Evolutionary conservation across 371 early-diverging fungal genomes (phyloP).

Genomic region (Dipsacomyces acuminosporus): DNA sequence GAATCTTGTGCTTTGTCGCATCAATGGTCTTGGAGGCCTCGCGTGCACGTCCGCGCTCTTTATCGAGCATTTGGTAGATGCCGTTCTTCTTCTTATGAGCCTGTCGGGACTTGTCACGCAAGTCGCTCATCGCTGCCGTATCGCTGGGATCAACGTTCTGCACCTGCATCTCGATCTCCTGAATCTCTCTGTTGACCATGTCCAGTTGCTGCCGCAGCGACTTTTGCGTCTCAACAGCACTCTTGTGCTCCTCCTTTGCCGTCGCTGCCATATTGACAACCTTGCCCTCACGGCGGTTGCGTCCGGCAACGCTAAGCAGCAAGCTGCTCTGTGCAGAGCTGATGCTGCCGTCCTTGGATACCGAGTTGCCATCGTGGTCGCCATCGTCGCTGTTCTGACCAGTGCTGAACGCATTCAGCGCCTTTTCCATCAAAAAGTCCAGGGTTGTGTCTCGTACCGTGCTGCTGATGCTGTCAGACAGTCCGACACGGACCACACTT

Average conservation of each 20-base stretch:
- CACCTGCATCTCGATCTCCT: slow-evolving; percentile 53
- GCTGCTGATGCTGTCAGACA: slow-evolving; percentile 64
- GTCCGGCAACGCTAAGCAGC: slow-evolving; percentile 22
- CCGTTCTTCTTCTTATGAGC: slow-evolving; percentile 34
- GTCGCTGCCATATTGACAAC: slow-evolving; percentile 10
- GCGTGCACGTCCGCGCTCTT: slow-evolving; percentile 34
- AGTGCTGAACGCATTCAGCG: slow-evolving; percentile 17
- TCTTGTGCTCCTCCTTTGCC: slow-evolving; percentile 27
- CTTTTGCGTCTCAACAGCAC: slow-evolving; percentile 24
- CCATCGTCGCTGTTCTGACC: not conserved
- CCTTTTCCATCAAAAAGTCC: slow-evolving; percentile 51
- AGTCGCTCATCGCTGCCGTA: slow-evolving; percentile 12
- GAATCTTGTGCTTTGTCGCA: slow-evolving; percentile 50
- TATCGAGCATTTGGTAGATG: slow-evolving; percentile 38
- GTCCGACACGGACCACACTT: slow-evolving; percentile 80
- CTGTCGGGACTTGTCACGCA: slow-evolving; percentile 25
- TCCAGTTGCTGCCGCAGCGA: slow-evolving; percentile 42
- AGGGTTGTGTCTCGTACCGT: slow-evolving; percentile 68
- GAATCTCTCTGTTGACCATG: slow-evolving; percentile 51
- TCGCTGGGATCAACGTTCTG: slow-evolving; percentile 34
- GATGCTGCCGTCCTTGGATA: slow-evolving; percentile 4
- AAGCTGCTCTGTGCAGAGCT: slow-evolving; percentile 22
- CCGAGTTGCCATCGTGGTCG: not conserved
- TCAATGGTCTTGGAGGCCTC: slow-evolving; percentile 45
- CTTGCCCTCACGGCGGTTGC: slow-evolving; percentile 13